A percentile compares a stretch with the other conserved stretches of the same genome.
phyloP scores from a whole-genome alignment of 2,329 filamentous ascomycete species.

The Eurotiales sp. region DNA sequence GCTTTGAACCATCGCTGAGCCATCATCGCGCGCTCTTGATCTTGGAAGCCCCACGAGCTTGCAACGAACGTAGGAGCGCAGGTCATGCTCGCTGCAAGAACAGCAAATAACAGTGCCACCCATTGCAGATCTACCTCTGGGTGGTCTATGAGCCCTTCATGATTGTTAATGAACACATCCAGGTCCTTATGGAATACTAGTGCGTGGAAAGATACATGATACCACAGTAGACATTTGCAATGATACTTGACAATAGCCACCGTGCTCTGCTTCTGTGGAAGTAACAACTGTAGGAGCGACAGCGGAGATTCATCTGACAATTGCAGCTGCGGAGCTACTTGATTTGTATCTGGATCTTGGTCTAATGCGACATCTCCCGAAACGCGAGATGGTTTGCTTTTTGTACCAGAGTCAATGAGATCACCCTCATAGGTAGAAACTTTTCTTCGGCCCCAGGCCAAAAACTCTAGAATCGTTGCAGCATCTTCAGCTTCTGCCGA shows the following conservation, averaged over 20 bases:
- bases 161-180: slow-evolving; percentile 21
- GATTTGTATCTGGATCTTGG: slow-evolving; percentile 2
- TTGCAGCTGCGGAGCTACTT: not conserved
- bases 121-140: slow-evolving; percentile 42
- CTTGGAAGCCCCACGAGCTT: slow-evolving; percentile 43
- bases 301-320: slow-evolving; percentile 8
- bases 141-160: slow-evolving; percentile 31
- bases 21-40: slow-evolving; percentile 38
- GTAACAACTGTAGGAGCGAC: slow-evolving; percentile 33
- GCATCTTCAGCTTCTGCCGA: slow-evolving; percentile 22
- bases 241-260: slow-evolving; percentile 35
- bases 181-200: slow-evolving; percentile 38
- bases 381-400: slow-evolving; percentile 19
- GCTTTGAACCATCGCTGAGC: slow-evolving; percentile 47
- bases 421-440: slow-evolving; percentile 30
- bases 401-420: slow-evolving; percentile 15
- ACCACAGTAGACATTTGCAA: slow-evolving; percentile 36
- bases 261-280: slow-evolving; percentile 22
- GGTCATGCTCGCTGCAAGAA: slow-evolving; percentile 43
- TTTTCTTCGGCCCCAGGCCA: slow-evolving; percentile 48
- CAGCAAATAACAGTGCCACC: slow-evolving; percentile 44
- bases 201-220: slow-evolving; percentile 37
- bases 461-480: slow-evolving; percentile 47
- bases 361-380: slow-evolving; percentile 19
- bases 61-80: slow-evolving; percentile 36